Evolutionary conservation across 2,329 filamentous ascomycete genomes (phyloP).

Genomic region (Teratosphaeria viscida): DNA sequence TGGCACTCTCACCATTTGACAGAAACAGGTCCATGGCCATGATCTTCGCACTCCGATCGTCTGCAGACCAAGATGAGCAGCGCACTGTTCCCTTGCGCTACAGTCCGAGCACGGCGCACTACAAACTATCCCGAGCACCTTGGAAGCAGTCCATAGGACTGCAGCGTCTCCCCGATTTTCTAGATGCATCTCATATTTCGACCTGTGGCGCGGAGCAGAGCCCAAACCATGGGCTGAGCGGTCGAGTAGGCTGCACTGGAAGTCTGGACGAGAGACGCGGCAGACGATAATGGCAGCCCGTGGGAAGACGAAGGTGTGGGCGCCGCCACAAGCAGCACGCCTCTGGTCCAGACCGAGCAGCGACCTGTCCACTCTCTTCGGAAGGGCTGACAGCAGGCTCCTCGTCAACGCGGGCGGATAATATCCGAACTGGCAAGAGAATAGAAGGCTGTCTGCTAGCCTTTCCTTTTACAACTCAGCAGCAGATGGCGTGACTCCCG

Average conservation of each 20-base stretch:
- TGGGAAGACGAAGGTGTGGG: background rate
- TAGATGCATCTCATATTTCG: too few species aligned
- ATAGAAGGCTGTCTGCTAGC: too few species aligned
- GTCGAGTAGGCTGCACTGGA: background rate
- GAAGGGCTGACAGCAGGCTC: background rate
- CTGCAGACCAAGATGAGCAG: background rate
- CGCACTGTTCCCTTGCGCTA: background rate
- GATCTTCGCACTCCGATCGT: background rate
- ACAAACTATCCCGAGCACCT: too few species aligned
- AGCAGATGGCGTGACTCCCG: too few species aligned
- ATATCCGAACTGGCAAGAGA: too few species aligned
- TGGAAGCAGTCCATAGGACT: too few species aligned
- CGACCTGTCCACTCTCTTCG: background rate
- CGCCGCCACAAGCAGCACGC: background rate
- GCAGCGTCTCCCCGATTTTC: too few species aligned
- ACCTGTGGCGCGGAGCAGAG: background rate
- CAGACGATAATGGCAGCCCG: background rate
- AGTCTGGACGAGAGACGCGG: background rate
- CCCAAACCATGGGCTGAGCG: background rate
- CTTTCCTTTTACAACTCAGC: too few species aligned
- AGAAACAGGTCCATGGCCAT: background rate
- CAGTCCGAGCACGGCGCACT: too few species aligned
- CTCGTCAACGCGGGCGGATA: too few species aligned
- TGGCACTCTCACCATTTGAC: background rate
- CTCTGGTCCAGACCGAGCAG: background rate